These are phyloP conservation scores for Pisolithus sp. DNA, from an alignment of 768 basidiomycete species.

Conservation along the genomic window DNA sequence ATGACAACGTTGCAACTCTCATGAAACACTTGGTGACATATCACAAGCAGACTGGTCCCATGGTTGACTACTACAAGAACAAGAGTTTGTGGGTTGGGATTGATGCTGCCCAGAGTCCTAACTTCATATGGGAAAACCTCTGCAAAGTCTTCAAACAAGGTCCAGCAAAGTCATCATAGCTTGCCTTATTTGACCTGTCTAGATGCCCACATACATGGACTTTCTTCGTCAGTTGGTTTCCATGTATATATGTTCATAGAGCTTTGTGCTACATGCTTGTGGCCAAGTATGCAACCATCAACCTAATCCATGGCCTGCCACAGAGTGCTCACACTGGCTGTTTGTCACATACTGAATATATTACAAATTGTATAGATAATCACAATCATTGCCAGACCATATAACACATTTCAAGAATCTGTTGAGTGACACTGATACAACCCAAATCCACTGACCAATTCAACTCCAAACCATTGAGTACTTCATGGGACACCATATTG, in stretches of 20 bases:
- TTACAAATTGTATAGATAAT: too few species aligned
- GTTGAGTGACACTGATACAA: too few species aligned
- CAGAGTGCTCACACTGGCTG: too few species aligned
- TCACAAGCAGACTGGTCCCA: conserved; percentile 92
- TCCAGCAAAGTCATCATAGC: conserved; percentile 10
- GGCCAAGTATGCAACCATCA: background rate
- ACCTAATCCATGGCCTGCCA: too few species aligned
- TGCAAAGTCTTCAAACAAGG: conserved; percentile 49
- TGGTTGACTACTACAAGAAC: conserved; percentile 91
- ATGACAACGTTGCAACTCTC: conserved; percentile 95
- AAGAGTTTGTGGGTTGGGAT: conserved; percentile 87
- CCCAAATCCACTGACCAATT: too few species aligned
- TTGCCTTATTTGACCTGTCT: background rate
- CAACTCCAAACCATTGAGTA: too few species aligned
- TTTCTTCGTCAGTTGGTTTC: conserved; percentile 10
- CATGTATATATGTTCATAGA: conserved; percentile 22
- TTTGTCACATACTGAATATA: too few species aligned
- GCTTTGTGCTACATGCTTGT: conserved; percentile 4
- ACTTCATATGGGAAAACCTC: conserved; percentile 84
- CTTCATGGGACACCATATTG: too few species aligned
- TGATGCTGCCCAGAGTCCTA: conserved; percentile 91
- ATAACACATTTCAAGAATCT: too few species aligned
- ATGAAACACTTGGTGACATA: conserved; percentile 81
- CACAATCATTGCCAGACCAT: too few species aligned
- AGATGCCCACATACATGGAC: background rate